Evolutionary conservation across 2,329 filamentous ascomycete species (phyloP), one percentile per base, ranked within the genome.

Genomic region (Ilyonectria robusta): DNA sequence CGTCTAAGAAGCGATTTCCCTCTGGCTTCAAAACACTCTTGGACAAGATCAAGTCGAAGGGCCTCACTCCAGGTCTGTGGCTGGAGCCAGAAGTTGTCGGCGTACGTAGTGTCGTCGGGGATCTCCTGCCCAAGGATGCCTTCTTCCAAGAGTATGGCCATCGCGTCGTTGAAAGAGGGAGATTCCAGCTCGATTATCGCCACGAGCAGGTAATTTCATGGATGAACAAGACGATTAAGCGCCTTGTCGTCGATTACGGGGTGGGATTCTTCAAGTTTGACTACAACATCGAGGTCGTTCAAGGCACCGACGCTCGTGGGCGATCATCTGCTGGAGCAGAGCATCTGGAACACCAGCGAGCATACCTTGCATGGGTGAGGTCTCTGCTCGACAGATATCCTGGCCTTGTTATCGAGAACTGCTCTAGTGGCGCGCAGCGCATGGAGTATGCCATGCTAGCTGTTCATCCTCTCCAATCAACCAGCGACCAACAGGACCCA

Each of bases 251-350:
- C 2, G 48, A 78, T 2, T 78, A 76, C 15, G 77, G 77, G 1
- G 77, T 70, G 4, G 75, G 78, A 0, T 81, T 78, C 54, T 80
- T 81, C 72, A 81, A 80, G 47, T 80, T 81, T 47, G 79, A 81
- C 65, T 80, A 81, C 64, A 81, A 81, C 46, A 78, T 81, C 35
- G 79, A 81, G 4, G 75, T 80, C 17, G 70, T 72, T 0, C 75
- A 79, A 46, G 79, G 78, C 7, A 80, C 78, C 1, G 78, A 81
- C 47, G 35, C 74, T 31, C 23, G 23, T 23, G 37, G 70, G 54
- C 44, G 47, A 31, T 67, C 60, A 31, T 75, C 70, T 55, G 46
- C 74, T 0, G 78, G 79, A 1, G 68, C 68, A 0, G 78, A 63
- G 1, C 75, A 76, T 2, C 68, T 81, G 2, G 72, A 70, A 2